Conservation (phyloP, 2,329 filamentous ascomycete genomes). For the Penicillium expansum region DNA sequence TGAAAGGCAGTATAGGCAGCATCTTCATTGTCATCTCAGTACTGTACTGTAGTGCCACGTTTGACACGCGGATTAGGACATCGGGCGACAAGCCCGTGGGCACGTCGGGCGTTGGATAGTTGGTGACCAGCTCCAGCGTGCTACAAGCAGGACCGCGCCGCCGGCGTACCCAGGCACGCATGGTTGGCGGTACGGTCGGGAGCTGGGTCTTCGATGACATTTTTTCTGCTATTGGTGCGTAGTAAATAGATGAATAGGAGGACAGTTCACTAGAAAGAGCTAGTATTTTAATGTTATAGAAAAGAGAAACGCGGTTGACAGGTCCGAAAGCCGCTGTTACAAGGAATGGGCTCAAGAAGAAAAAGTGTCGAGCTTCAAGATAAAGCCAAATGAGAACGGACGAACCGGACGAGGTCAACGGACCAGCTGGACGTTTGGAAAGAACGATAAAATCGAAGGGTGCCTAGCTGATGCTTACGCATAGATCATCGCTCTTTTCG, state of each 20-base stretch:
- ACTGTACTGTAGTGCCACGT: constrained; percentile 18
- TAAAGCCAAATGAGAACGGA: too few relatives aligned
- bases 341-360: too few relatives aligned
- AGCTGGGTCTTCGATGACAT: background rate
- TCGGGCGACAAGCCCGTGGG: constrained; percentile 13
- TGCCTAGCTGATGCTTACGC: too few relatives aligned
- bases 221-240: background rate
- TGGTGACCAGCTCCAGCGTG: constrained; percentile 5
- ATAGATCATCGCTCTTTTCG: too few relatives aligned
- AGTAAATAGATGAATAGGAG: background rate
- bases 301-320: too few relatives aligned
- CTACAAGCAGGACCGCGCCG: background rate
- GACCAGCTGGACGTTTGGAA: too few relatives aligned
- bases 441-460: too few relatives aligned
- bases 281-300: background rate
- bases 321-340: too few relatives aligned
- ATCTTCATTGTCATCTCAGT: constrained; percentile 6
- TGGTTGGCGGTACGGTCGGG: background rate
- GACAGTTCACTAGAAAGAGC: background rate
- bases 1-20: constrained; percentile 13
- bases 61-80: constrained; percentile 19
- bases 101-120: constrained; percentile 9
- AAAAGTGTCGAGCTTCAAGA: too few relatives aligned
- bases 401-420: too few relatives aligned
- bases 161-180: constrained; percentile 14